Conservation (phyloP, 306 rosid species). For the Dicorynia guianensis region DNA sequence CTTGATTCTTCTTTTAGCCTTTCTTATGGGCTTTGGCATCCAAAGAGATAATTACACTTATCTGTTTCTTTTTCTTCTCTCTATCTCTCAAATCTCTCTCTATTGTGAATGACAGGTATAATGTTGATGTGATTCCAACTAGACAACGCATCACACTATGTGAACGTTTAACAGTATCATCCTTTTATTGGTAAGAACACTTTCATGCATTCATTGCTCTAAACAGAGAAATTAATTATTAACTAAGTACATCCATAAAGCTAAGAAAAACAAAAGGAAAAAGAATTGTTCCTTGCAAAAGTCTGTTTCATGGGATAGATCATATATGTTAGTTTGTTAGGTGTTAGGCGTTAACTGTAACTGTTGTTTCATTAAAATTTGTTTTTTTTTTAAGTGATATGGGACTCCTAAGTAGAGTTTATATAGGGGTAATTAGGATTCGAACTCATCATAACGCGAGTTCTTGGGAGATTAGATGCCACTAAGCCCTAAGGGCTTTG, state of each 20-base stretch:
- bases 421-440: too few relatives aligned
- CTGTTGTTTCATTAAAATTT: background rate
- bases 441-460: too few relatives aligned
- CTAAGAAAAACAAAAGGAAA: background rate
- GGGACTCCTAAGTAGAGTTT: too few relatives aligned
- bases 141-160: conserved; percentile 78
- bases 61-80: conserved; percentile 25
- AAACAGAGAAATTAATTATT: conserved; percentile 14
- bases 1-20: too few relatives aligned
- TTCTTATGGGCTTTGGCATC: too few relatives aligned
- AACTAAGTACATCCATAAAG: background rate
- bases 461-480: too few relatives aligned
- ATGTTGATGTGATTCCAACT: conserved; percentile 86
- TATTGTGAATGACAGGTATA: conserved; percentile 61
- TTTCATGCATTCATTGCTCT: conserved; percentile 27
- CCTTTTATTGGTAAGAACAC: conserved; percentile 78
- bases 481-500: too few relatives aligned
- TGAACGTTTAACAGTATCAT: conserved; percentile 76
- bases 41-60: background rate
- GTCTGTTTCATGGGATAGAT: background rate
- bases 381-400: too few relatives aligned
- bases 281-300: background rate
- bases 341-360: too few relatives aligned
- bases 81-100: too few relatives aligned
- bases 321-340: too few relatives aligned